Evolutionary conservation across 1,284 basidiomycete species (phyloP).

Genomic region (Cutaneotrichosporon cavernicola): DNA sequence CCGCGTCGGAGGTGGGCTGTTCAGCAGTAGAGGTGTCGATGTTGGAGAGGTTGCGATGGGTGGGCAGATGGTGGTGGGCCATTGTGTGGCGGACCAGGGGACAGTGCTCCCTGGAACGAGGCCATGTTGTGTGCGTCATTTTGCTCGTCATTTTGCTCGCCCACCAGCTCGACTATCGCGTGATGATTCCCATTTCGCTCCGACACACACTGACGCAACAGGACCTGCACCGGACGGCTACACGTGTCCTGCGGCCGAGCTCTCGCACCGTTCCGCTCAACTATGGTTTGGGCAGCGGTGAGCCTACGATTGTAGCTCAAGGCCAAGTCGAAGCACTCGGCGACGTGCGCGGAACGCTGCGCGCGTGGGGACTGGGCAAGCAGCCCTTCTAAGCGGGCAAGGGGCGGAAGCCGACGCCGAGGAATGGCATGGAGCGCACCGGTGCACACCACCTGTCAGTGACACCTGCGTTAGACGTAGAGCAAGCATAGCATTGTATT

Average conservation of each 20-base stretch:
- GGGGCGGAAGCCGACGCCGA: neutral
- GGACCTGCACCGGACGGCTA: conserved; percentile 50
- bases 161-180: neutral
- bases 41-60: neutral
- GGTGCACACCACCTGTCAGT: neutral
- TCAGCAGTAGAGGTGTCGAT: too few species aligned
- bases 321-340: conserved; percentile 48
- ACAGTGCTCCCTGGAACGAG: too few species aligned
- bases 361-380: conserved; percentile 48
- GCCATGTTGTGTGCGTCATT: too few species aligned
- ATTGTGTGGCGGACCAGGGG: neutral
- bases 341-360: conserved; percentile 48
- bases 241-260: conserved; percentile 45
- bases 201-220: conserved; percentile 16
- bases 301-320: conserved; percentile 55
- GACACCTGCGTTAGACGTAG: neutral
- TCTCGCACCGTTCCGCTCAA: conserved; percentile 37
- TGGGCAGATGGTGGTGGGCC: too few species aligned
- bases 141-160: too few species aligned
- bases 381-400: conserved; percentile 20
- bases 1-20: neutral
- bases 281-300: conserved; percentile 51
- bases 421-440: conserved; percentile 1
- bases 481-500: neutral
- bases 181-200: neutral